These are phyloP conservation scores for Xylaria digitata DNA, from an alignment of 2,329 filamentous ascomycete genomes.

Conservation along the genomic window DNA sequence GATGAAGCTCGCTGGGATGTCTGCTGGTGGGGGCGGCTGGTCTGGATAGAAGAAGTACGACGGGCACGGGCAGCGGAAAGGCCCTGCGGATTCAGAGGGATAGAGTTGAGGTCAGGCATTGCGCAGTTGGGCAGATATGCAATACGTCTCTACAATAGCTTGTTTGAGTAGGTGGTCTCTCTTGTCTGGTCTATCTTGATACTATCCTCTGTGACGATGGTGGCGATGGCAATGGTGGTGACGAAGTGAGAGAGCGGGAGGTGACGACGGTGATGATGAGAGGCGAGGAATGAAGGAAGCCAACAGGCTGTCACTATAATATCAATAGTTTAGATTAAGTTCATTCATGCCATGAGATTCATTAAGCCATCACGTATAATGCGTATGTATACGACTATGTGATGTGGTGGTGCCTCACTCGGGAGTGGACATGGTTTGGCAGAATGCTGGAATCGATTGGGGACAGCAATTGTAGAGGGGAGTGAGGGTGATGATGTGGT, in stretches of 20 bases:
- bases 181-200: too few species aligned
- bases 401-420: neutral
- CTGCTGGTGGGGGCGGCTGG: constrained; percentile 42
- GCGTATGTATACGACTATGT: neutral
- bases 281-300: too few species aligned
- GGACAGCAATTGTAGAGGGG: neutral
- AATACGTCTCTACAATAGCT: neutral
- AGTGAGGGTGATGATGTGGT: neutral
- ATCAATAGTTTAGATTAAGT: neutral
- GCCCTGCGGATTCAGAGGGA: constrained; percentile 62
- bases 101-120: constrained; percentile 64
- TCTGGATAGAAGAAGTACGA: constrained; percentile 59
- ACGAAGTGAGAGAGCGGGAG: too few species aligned
- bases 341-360: constrained; percentile 6
- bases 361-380: neutral
- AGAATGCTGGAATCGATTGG: neutral
- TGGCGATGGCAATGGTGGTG: too few species aligned
- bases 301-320: too few species aligned
- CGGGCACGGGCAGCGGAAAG: constrained; percentile 58
- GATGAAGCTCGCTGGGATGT: constrained; percentile 42
- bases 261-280: too few species aligned
- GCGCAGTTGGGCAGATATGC: constrained; percentile 14
- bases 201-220: too few species aligned
- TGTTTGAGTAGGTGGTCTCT: neutral
- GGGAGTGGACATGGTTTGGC: neutral